Conservation (phyloP, 2,329 filamentous ascomycete genomes). For the Thielaviopsis populi region DNA sequence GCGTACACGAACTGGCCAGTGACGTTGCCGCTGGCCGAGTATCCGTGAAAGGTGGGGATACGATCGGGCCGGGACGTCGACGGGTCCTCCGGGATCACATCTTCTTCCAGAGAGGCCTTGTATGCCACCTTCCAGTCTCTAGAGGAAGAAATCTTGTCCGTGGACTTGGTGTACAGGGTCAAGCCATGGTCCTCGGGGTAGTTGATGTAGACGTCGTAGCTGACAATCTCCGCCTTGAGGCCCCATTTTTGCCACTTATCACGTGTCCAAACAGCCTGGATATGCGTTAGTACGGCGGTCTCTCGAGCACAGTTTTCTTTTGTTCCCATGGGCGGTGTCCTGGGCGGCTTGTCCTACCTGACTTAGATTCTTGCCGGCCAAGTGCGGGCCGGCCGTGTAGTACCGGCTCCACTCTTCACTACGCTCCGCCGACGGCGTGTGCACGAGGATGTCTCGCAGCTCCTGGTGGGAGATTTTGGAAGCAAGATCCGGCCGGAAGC, state of each 20-base stretch:
- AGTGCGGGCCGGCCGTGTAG: slow-evolving; percentile 60
- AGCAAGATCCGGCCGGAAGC: neutral
- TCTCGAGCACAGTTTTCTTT: neutral
- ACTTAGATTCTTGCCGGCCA: slow-evolving; percentile 63
- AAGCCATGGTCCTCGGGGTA: slow-evolving; percentile 59
- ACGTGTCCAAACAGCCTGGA: slow-evolving; percentile 55
- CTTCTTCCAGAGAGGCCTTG: slow-evolving; percentile 69
- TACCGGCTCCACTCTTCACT: slow-evolving; percentile 61
- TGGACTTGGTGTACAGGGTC: slow-evolving; percentile 42
- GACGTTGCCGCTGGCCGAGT: slow-evolving; percentile 83
- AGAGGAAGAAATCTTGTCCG: slow-evolving; percentile 21
- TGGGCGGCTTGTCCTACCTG: slow-evolving; percentile 31
- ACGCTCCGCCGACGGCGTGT: slow-evolving; percentile 41
- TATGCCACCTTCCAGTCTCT: slow-evolving; percentile 49
- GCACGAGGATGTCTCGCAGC: slow-evolving; percentile 41
- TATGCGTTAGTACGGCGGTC: slow-evolving; percentile 8
- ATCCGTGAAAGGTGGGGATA: slow-evolving; percentile 86
- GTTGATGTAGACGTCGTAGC: slow-evolving; percentile 67
- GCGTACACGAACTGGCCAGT: slow-evolving; percentile 76
- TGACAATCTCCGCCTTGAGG: slow-evolving; percentile 44
- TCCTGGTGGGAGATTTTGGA: slow-evolving; percentile 29
- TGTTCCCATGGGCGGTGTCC: neutral
- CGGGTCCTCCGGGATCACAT: slow-evolving; percentile 67
- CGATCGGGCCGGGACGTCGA: slow-evolving; percentile 58
- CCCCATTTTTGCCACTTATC: slow-evolving; percentile 61